phyloP scores from a whole-genome alignment of 1,284 basidiomycete genomes.

The Singerocomus rubriflavus region DNA sequence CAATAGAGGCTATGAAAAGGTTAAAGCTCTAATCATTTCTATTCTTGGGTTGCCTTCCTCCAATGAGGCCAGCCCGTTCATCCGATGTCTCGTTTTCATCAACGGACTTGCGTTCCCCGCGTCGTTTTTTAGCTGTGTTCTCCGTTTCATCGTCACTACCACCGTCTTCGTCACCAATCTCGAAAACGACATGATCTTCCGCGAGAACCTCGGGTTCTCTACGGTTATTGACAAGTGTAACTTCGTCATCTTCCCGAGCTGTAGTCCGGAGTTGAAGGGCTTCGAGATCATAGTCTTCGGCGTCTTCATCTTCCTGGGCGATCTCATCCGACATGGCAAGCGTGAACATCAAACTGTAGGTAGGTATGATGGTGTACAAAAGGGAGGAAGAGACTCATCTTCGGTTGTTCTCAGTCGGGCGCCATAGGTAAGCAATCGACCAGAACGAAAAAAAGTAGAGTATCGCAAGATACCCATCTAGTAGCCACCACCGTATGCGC shows the following conservation, averaged over 20 bases:
- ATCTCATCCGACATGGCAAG: conserved; percentile 84
- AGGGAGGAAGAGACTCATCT: conserved; percentile 53
- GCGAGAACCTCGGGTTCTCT: conserved; percentile 45
- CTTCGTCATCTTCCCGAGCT: conserved; percentile 56
- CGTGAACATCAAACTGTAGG: conserved; percentile 42
- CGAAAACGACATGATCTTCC: conserved; percentile 84
- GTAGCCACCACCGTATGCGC: conserved; percentile 91
- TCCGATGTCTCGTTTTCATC: conserved; percentile 48
- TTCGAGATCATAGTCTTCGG: conserved; percentile 89
- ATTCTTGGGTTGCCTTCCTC: conserved; percentile 27
- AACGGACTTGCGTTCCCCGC: conserved; percentile 41
- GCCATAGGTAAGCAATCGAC: conserved; percentile 88
- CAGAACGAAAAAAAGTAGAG: conserved; percentile 83
- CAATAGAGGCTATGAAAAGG: conserved; percentile 19
- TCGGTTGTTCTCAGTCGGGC: conserved; percentile 89
- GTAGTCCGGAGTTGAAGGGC: conserved; percentile 56
- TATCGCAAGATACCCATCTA: conserved; percentile 93
- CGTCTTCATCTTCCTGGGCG: conserved; percentile 88
- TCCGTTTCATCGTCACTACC: conserved; percentile 64
- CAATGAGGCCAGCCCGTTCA: conserved; percentile 66
- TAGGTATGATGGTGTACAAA: conserved; percentile 22
- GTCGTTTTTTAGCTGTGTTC: conserved; percentile 46
- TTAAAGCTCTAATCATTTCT: conserved; percentile 26
- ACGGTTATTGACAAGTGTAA: conserved; percentile 60
- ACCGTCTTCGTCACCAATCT: conserved; percentile 85